phyloP scores from a whole-genome alignment of 2,329 filamentous ascomycete species.

The Aspergillus pseudonomiae region DNA sequence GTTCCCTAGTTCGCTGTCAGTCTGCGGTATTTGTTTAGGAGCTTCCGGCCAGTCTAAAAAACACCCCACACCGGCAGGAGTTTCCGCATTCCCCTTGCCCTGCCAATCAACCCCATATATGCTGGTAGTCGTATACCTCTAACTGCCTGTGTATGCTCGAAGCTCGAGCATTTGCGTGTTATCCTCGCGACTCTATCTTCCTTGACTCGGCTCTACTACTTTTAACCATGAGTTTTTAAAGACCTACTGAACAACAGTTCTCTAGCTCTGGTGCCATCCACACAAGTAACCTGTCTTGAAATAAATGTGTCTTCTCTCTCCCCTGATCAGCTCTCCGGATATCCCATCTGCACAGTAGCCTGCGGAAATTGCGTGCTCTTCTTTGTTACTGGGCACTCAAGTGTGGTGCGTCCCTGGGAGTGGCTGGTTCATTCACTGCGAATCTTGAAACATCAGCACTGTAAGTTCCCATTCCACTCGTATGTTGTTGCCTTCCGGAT shows the following conservation, averaged over 20 bases:
- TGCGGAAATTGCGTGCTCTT: background rate
- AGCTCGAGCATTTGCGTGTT: background rate
- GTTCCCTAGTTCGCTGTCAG: background rate
- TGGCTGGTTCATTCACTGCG: background rate
- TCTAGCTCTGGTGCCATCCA: slow-evolving; percentile 6
- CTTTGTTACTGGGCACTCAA: background rate
- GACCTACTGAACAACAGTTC: slow-evolving; percentile 8
- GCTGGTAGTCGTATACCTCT: slow-evolving; percentile 6
- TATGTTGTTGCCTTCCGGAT: background rate
- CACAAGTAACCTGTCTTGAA: slow-evolving; percentile 3
- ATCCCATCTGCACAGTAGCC: background rate
- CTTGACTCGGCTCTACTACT: background rate
- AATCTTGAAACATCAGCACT: background rate
- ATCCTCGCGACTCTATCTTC: background rate
- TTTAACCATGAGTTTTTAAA: slow-evolving; percentile 8
- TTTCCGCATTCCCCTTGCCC: slow-evolving; percentile 9
- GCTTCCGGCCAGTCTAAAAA: slow-evolving; percentile 2
- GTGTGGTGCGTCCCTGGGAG: background rate
- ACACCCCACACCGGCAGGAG: background rate
- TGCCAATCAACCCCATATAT: slow-evolving; percentile 6
- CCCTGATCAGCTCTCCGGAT: background rate
- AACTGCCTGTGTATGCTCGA: slow-evolving; percentile 11
- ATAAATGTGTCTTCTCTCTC: slow-evolving; percentile 9
- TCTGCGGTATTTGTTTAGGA: background rate
- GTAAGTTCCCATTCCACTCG: too few species aligned